Evolutionary conservation across 2,329 filamentous ascomycete species (phyloP).

Genomic region (Conoideocrella luteorostrata): DNA sequence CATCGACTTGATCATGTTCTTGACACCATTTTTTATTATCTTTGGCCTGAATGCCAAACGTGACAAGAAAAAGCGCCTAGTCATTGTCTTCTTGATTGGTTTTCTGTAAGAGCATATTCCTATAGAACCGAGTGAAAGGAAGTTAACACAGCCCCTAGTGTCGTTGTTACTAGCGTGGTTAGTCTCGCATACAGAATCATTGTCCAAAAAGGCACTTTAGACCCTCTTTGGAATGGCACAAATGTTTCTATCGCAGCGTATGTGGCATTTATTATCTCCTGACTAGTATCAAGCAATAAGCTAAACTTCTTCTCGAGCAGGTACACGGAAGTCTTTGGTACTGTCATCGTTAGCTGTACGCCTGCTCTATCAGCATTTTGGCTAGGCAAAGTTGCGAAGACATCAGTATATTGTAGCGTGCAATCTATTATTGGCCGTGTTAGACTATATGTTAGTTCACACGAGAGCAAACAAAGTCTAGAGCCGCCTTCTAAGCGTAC

Average conservation of each 20-base stretch:
- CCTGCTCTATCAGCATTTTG: neutral
- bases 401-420: neutral
- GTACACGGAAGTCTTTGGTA: neutral
- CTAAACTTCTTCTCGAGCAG: neutral
- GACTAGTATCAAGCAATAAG: too few species aligned
- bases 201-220: neutral
- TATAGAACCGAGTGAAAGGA: too few species aligned
- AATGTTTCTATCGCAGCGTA: neutral
- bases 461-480: neutral
- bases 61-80: neutral
- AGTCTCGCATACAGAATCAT: neutral
- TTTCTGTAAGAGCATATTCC: neutral
- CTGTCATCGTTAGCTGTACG: neutral
- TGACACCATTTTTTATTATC: neutral
- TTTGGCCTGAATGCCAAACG: neutral
- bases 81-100: neutral
- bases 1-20: constrained; percentile 1
- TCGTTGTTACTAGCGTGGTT: neutral
- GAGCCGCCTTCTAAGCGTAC: neutral
- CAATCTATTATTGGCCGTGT: neutral
- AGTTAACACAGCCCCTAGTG: too few species aligned
- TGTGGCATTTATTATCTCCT: neutral
- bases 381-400: neutral
- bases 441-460: neutral
- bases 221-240: neutral